These are phyloP conservation scores for Claviceps maximensis DNA, from an alignment of 2,329 filamentous ascomycete genomes.

Conservation along the genomic window DNA sequence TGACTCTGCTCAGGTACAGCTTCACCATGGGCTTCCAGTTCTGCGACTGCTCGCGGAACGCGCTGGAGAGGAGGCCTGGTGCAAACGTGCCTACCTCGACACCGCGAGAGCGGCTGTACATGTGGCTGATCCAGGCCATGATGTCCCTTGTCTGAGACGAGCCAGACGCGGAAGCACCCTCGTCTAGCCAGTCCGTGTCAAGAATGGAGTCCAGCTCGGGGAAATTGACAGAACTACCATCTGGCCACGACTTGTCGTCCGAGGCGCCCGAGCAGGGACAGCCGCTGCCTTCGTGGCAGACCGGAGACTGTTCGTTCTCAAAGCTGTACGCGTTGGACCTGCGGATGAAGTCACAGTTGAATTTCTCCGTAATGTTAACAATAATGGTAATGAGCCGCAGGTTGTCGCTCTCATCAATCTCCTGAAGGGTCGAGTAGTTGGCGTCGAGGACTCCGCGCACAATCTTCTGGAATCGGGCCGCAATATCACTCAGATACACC, in stretches of 20 bases:
- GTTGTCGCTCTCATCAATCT: not conserved
- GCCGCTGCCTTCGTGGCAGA: not conserved
- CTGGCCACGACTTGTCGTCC: not conserved
- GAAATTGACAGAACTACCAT: not conserved
- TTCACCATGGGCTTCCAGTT: constrained; percentile 38
- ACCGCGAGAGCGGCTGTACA: constrained; percentile 4
- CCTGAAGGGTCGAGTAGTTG: not conserved
- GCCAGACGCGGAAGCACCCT: too few species aligned
- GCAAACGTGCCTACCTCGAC: constrained; percentile 16
- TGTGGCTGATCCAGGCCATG: constrained; percentile 13
- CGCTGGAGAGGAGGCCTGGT: constrained; percentile 25
- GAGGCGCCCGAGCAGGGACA: not conserved
- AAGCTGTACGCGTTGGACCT: not conserved
- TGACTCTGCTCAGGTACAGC: constrained; percentile 36
- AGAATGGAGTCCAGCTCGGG: constrained; percentile 6
- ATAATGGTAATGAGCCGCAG: not conserved
- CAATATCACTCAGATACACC: not conserved
- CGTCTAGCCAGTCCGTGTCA: not conserved
- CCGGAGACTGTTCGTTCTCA: not conserved
- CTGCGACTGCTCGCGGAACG: constrained; percentile 39
- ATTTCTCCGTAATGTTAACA: not conserved
- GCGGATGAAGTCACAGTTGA: not conserved
- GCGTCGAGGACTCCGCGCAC: constrained; percentile 1
- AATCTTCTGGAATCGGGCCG: not conserved
- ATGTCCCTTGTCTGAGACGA: not conserved